Percentiles rank a stretch among this genome's conserved stretches.
These are phyloP conservation scores for Niebla homalea DNA, from an alignment of 495 filamentous ascomycete genomes.

Conservation along the genomic window DNA sequence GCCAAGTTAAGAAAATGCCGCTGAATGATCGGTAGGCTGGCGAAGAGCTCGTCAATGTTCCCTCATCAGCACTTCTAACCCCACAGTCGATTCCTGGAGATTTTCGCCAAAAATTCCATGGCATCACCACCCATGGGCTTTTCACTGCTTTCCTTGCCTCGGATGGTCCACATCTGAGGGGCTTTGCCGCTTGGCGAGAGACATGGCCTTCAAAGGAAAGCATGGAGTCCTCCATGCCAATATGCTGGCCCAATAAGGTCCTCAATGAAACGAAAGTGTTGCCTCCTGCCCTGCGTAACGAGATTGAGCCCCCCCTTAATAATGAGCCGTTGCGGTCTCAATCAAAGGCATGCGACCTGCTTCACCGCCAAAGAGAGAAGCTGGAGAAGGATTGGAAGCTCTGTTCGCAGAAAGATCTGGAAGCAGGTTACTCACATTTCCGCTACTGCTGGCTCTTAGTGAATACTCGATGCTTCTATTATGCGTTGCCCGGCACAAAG, in stretches of 20 bases:
- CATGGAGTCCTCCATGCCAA: slow-evolving; percentile 50
- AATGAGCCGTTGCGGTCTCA: background rate
- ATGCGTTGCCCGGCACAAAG: slow-evolving; percentile 38
- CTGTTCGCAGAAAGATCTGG: slow-evolving; percentile 38
- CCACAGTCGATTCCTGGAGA: slow-evolving; percentile 42
- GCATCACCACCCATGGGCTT: slow-evolving; percentile 51
- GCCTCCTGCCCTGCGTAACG: slow-evolving; percentile 28
- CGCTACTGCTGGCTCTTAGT: slow-evolving; percentile 67
- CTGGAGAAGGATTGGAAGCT: slow-evolving; percentile 47
- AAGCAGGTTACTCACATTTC: slow-evolving; percentile 40
- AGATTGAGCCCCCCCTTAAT: slow-evolving; percentile 23
- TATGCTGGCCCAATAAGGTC: slow-evolving; percentile 45
- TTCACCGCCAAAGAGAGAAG: slow-evolving; percentile 48
- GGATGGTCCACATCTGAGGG: slow-evolving; percentile 20
- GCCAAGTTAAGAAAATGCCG: background rate
- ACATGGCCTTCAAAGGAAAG: slow-evolving; percentile 51
- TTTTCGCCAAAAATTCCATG: slow-evolving; percentile 31
- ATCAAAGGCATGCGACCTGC: slow-evolving; percentile 23
- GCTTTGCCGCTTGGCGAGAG: slow-evolving; percentile 46
- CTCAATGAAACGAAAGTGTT: slow-evolving; percentile 24
- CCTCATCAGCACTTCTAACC: slow-evolving; percentile 48
- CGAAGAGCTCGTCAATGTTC: slow-evolving; percentile 48
- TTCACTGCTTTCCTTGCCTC: slow-evolving; percentile 58
- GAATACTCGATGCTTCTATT: slow-evolving; percentile 76
- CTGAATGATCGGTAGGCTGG: slow-evolving; percentile 24